Evolutionary conservation across 1,284 basidiomycete genomes (phyloP).

Genomic region (Rhodotorula sp.): DNA sequence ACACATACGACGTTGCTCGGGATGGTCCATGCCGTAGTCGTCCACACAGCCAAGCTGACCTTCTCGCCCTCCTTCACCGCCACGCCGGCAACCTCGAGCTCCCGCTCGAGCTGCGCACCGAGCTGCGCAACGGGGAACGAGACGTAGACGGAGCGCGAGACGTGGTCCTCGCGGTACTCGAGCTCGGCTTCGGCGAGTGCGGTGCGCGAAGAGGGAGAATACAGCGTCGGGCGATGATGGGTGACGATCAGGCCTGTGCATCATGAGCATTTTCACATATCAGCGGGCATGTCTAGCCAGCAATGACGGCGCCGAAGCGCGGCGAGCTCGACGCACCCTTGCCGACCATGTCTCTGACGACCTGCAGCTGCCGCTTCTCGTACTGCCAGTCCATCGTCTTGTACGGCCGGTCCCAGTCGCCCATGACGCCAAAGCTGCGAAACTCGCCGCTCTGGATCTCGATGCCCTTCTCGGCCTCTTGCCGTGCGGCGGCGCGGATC

Average conservation of each 20-base stretch:
- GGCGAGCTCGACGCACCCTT: slow-evolving; percentile 58
- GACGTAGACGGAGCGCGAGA: slow-evolving; percentile 85
- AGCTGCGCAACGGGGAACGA: slow-evolving; percentile 61
- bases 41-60: slow-evolving; percentile 84
- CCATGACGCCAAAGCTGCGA: slow-evolving; percentile 82
- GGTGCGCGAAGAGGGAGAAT: slow-evolving; percentile 90
- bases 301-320: background rate
- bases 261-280: accelerated
- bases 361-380: slow-evolving; percentile 80
- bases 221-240: slow-evolving; percentile 87
- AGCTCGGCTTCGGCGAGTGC: slow-evolving; percentile 96
- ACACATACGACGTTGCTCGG: slow-evolving; percentile 86
- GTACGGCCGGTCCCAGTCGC: slow-evolving; percentile 83
- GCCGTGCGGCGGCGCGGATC: slow-evolving; percentile 73
- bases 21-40: slow-evolving; percentile 96
- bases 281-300: too few species aligned
- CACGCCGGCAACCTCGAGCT: slow-evolving; percentile 11
- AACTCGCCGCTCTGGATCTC: slow-evolving; percentile 79
- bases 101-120: slow-evolving; percentile 19
- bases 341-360: slow-evolving; percentile 87
- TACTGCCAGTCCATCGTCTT: slow-evolving; percentile 68
- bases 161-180: slow-evolving; percentile 83
- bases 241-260: slow-evolving; percentile 74
- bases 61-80: slow-evolving; percentile 40
- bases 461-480: slow-evolving; percentile 75